Evolutionary conservation across 345 rosid genomes (phyloP).

Genomic region (Lumnitzera racemosa): DNA sequence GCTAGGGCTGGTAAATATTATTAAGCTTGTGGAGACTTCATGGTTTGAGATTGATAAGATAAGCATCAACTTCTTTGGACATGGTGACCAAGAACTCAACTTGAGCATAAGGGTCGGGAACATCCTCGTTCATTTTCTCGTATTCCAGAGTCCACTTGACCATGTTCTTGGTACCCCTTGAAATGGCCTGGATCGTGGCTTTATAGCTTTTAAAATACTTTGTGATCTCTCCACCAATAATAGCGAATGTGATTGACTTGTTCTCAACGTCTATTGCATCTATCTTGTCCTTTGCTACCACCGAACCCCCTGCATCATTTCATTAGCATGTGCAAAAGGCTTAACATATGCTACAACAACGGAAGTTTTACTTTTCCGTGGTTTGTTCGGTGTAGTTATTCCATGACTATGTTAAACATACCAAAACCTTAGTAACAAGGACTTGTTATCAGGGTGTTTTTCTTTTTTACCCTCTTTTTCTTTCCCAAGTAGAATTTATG

Average conservation of each 20-base stretch:
- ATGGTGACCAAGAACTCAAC: constrained; percentile 18
- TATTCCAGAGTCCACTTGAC: constrained; percentile 21
- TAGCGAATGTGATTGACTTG: constrained; percentile 9
- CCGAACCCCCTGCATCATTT: background rate
- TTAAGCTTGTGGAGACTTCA: background rate
- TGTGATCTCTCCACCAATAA: constrained; percentile 25
- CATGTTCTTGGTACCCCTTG: constrained; percentile 6
- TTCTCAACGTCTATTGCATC: constrained; percentile 19
- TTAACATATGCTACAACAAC: background rate
- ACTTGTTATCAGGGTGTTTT: too few species aligned
- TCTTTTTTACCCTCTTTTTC: too few species aligned
- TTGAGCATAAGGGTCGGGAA: constrained; percentile 19
- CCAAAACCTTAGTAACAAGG: too few species aligned
- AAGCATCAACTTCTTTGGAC: constrained; percentile 18
- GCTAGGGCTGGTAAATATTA: too few species aligned
- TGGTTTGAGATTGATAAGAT: constrained; percentile 1
- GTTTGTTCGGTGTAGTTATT: too few species aligned
- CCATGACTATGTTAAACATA: too few species aligned
- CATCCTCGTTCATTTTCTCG: constrained; percentile 21
- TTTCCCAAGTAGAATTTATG: too few species aligned
- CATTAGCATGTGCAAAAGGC: background rate
- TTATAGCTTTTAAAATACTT: constrained; percentile 19
- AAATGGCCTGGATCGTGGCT: constrained; percentile 9
- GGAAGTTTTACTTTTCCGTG: background rate
- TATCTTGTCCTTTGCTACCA: constrained; percentile 11